These are phyloP conservation scores for Antrodiella citrinella DNA, from an alignment of 768 basidiomycete genomes.

Conservation along the genomic window DNA sequence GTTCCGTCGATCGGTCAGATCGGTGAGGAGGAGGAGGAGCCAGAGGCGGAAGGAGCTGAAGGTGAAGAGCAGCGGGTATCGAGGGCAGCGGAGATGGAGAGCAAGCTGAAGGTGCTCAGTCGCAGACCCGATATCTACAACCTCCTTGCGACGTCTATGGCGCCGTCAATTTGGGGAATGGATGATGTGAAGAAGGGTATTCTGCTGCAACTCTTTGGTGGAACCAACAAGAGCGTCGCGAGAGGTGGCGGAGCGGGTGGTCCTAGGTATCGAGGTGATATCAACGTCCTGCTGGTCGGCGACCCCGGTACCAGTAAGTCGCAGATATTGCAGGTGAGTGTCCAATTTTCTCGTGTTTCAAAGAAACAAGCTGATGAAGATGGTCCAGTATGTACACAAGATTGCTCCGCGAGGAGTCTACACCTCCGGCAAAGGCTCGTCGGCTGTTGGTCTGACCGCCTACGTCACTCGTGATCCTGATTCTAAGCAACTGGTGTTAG, in stretches of 20 bases:
- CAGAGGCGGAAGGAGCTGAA: constrained; percentile 42
- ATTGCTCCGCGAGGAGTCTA: constrained; percentile 97
- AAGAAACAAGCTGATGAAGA: constrained; percentile 3
- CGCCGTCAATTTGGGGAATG: constrained; percentile 96
- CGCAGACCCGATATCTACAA: constrained; percentile 79
- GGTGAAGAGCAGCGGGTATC: constrained; percentile 35
- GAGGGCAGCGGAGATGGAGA: constrained; percentile 66
- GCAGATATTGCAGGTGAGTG: constrained; percentile 79
- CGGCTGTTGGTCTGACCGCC: constrained; percentile 96
- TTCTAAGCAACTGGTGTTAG: constrained; percentile 94
- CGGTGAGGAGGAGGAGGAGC: constrained; percentile 49
- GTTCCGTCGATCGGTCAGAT: constrained; percentile 62
- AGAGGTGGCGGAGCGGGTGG: constrained; percentile 93
- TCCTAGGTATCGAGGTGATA: constrained; percentile 94
- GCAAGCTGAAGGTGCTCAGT: constrained; percentile 66
- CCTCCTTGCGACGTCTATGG: constrained; percentile 73
- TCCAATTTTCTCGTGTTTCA: no score
- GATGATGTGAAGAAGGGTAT: constrained; percentile 99
- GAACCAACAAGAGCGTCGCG: constrained; percentile 93
- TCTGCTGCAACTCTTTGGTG: constrained; percentile 90
- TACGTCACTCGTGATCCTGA: constrained; percentile 98
- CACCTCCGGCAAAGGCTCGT: constrained; percentile 96
- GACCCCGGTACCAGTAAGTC: constrained; percentile 97
- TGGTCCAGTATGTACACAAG: constrained; percentile 90
- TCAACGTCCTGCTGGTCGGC: constrained; percentile 94